These are phyloP conservation scores for Tephrocybe sp. DNA, from an alignment of 768 basidiomycete genomes.

Conservation along the genomic window DNA sequence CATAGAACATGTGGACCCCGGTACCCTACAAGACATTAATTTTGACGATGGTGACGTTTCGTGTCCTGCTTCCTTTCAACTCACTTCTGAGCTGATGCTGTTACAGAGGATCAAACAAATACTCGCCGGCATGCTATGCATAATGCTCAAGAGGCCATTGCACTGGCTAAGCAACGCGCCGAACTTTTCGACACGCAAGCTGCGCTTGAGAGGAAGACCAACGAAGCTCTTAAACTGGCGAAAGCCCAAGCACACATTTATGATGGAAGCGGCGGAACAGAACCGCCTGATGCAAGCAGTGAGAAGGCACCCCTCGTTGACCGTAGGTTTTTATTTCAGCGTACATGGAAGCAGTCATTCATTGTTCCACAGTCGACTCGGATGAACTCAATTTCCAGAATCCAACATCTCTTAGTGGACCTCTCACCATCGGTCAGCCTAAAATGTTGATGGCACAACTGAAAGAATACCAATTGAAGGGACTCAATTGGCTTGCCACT, in stretches of 20 bases:
- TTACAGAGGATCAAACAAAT: conserved; percentile 84
- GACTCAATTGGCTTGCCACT: conserved; percentile 96
- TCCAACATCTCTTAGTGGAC: conserved; percentile 85
- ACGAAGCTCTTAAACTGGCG: conserved; percentile 71
- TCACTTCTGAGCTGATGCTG: background rate
- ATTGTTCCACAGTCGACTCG: conserved; percentile 67
- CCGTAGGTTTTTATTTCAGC: conserved; percentile 44
- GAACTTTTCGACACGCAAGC: conserved; percentile 83
- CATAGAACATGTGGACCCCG: conserved; percentile 52
- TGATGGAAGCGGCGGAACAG: conserved; percentile 50
- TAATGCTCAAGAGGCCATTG: conserved; percentile 89
- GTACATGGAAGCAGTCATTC: conserved; percentile 3
- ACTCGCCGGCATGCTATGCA: conserved; percentile 80
- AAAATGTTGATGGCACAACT: conserved; percentile 95
- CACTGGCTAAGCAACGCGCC: conserved; percentile 75
- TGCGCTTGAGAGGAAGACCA: conserved; percentile 79
- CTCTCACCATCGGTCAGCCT: conserved; percentile 86
- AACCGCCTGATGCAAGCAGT: conserved; percentile 32
- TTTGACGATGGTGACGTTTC: conserved; percentile 78
- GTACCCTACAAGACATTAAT: conserved; percentile 70
- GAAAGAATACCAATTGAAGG: conserved; percentile 98
- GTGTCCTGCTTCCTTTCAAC: background rate
- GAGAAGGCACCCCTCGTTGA: conserved; percentile 61
- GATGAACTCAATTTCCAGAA: conserved; percentile 99
- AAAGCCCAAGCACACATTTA: conserved; percentile 51